phyloP scores from a whole-genome alignment of 129 eudicot species.

The Tagetes patula region DNA sequence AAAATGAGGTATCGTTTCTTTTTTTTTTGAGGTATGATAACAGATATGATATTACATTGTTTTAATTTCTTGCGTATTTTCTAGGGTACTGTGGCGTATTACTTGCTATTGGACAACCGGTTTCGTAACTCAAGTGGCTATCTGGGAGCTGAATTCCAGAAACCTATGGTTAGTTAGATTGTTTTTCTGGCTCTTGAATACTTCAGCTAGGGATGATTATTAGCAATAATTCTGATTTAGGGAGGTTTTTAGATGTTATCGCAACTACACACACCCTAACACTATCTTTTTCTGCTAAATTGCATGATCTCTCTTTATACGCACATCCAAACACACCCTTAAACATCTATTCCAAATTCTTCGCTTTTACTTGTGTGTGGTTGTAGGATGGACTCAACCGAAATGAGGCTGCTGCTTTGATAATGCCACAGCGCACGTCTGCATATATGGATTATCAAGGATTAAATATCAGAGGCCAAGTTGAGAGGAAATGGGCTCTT shows the following conservation, averaged over 20 bases:
- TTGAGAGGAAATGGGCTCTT: slow-evolving; percentile 97
- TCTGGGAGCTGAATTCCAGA: slow-evolving; percentile 94
- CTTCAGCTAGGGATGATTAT: neutral
- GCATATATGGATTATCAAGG: slow-evolving; percentile 73
- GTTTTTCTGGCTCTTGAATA: neutral
- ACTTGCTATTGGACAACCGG: slow-evolving; percentile 85
- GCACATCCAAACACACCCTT: neutral
- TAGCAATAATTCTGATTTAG: neutral
- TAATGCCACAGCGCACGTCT: slow-evolving; percentile 55
- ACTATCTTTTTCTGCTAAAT: neutral
- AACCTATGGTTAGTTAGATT: slow-evolving; percentile 73
- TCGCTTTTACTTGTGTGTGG: neutral
- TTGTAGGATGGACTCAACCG: slow-evolving; percentile 60
- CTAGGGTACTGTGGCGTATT: slow-evolving; percentile 97
- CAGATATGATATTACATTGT: neutral
- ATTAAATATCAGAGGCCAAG: slow-evolving; percentile 59
- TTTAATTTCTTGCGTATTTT: slow-evolving; percentile 13
- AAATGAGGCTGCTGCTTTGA: slow-evolving; percentile 53
- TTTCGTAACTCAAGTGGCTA: slow-evolving; percentile 87
- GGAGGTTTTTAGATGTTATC: no score
- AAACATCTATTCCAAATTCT: neutral
- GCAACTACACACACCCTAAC: neutral
- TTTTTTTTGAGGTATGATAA: neutral
- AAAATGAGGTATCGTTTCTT: slow-evolving; percentile 66
- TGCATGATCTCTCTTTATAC: neutral